These are phyloP conservation scores for Diutina pseudorugosa DNA, from an alignment of 1,139 yeast species.

Conservation along the genomic window DNA sequence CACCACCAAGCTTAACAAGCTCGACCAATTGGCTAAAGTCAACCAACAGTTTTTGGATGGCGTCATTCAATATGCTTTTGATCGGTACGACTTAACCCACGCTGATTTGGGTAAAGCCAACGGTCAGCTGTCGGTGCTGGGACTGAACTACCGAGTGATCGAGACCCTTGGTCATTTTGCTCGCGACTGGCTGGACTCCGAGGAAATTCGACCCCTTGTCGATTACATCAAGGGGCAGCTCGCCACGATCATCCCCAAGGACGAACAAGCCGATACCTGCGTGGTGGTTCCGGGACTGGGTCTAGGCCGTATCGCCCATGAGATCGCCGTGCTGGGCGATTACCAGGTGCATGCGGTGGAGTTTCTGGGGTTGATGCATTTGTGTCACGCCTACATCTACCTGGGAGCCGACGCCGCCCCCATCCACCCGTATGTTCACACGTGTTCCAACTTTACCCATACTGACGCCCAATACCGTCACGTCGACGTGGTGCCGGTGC, in stretches of 20 bases:
- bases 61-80: slow-evolving; percentile 30
- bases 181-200: slow-evolving; percentile 53
- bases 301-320: slow-evolving; percentile 59
- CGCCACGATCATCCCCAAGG: slow-evolving; percentile 15
- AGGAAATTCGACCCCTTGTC: slow-evolving; percentile 42
- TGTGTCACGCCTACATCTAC: slow-evolving; percentile 47
- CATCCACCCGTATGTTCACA: slow-evolving; percentile 58
- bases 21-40: slow-evolving; percentile 30
- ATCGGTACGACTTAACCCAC: slow-evolving; percentile 25
- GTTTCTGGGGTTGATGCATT: slow-evolving; percentile 57
- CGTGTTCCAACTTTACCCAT: slow-evolving; percentile 50
- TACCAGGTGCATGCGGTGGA: slow-evolving; percentile 58
- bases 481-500: not conserved
- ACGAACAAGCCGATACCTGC: slow-evolving; percentile 22
- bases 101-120: slow-evolving; percentile 22
- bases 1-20: slow-evolving; percentile 31
- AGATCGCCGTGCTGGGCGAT: slow-evolving; percentile 26
- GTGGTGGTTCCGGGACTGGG: slow-evolving; percentile 75
- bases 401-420: slow-evolving; percentile 7
- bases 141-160: slow-evolving; percentile 41
- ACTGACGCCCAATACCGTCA: not conserved
- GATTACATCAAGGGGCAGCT: slow-evolving; percentile 31
- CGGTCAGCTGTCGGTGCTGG: slow-evolving; percentile 7
- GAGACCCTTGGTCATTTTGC: slow-evolving; percentile 65
- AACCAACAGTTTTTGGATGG: slow-evolving; percentile 36